phyloP scores from a whole-genome alignment of 2,329 filamentous ascomycete species.

The Aspergillus unguis region DNA sequence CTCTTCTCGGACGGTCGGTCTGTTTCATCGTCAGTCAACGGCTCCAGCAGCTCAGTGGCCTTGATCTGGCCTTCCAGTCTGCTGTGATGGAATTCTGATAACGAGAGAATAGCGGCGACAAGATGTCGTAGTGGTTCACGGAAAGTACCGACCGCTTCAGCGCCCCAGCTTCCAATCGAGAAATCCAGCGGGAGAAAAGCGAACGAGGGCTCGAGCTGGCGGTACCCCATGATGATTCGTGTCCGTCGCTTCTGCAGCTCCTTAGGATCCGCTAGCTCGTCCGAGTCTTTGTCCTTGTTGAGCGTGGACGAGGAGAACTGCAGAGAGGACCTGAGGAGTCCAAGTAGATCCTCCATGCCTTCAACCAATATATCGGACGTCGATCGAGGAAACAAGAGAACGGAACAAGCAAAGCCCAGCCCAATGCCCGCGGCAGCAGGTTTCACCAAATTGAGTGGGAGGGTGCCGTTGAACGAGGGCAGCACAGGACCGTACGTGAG shows the following conservation, averaged over 20 bases:
- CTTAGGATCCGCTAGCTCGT: constrained; percentile 13
- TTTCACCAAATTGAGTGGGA: constrained; percentile 43
- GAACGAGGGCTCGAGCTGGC: constrained; percentile 38
- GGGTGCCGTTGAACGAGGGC: constrained; percentile 39
- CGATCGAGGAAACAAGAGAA: constrained; percentile 51
- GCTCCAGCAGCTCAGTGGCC: constrained; percentile 1
- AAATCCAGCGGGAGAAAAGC: constrained; percentile 49
- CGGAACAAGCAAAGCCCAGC: constrained; percentile 43
- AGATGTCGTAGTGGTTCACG: constrained; percentile 37
- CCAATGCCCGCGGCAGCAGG: constrained; percentile 48
- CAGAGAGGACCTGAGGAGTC: constrained; percentile 28
- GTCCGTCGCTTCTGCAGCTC: constrained; percentile 31
- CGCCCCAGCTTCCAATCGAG: constrained; percentile 46
- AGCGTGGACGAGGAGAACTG: constrained; percentile 27
- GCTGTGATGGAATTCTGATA: constrained; percentile 46
- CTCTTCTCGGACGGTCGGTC: constrained; percentile 1
- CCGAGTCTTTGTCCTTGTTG: constrained; percentile 10
- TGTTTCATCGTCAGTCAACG: not conserved
- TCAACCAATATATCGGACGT: constrained; percentile 46
- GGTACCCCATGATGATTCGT: constrained; percentile 36
- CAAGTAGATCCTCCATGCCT: constrained; percentile 30
- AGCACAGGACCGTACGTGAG: constrained; percentile 45
- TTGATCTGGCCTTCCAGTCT: constrained; percentile 16
- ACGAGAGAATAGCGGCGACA: constrained; percentile 33
- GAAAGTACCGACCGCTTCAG: constrained; percentile 43